Base-by-base conservation (phyloP, 192 early-diverging fungal genomes). In the Coemansia sp. region DNA sequence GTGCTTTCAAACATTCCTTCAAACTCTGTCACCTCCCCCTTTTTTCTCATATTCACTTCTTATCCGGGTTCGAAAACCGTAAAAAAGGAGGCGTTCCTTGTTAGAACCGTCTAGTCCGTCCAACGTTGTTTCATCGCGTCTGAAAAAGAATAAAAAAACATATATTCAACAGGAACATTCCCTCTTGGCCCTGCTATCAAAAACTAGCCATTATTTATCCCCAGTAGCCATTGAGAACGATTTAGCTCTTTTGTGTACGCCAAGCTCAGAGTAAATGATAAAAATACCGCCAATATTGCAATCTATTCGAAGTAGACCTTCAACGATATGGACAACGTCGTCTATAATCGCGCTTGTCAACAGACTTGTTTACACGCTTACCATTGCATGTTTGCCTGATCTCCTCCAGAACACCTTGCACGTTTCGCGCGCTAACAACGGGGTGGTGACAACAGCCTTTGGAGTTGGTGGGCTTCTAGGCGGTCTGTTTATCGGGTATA, bases 371-470 rank as follows among this genome's bases (percentile, higher is more conserved):
- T 75, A 81, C 53, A 81, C 72, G 29, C 67, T 81, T 33, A 75
- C 78, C 9, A 73, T 81, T 13, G 73, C 78, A 23, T 81, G 73
- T 22, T 61, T 81, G 20, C 78, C 78, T 1, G 78, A 81, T 42
- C 57, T 81, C 19, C 64, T 81, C 11, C 73, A 81, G 43, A 54
- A 56, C 7, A 50, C 65, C 3, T 52, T 81, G 61, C 66, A 74
- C 0, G 73, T 72, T 15, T 67, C 78, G 22, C 69, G 73, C 1
- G 70, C 73, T 7, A 74, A 62, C 61, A 81, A 81, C 59, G 78
- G 78, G 2, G 62, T 75, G 20, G 65, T 81, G 29, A 72, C 78
- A 3, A 67, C 73, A 10, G 78, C 70, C 7, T 81, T 81, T 75
- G 78, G 78, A 7, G 52, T 81, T 9, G 78, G 78, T 6, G 78